Evolutionary conservation across 2,329 filamentous ascomycete genomes (phyloP).

Genomic region (Pseudogymnoascus sp.): DNA sequence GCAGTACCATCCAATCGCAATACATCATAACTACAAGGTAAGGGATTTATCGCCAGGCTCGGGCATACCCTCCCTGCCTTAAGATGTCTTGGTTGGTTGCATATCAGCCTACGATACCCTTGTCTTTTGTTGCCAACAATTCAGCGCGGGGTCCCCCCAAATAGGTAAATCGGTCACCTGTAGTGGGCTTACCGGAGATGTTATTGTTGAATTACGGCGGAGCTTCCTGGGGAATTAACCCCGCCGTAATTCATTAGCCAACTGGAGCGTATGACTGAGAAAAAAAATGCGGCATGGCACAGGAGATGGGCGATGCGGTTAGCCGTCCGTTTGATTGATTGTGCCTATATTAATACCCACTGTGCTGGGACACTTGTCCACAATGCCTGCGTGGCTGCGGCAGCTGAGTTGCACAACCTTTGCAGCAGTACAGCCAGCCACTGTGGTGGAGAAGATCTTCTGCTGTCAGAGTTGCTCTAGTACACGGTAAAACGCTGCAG

Average conservation of each 20-base stretch:
- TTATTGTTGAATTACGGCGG: slow-evolving; percentile 2
- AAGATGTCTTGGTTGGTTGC: background rate
- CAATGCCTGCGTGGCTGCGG: slow-evolving; percentile 6
- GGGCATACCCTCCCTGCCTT: background rate
- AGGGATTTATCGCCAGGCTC: background rate
- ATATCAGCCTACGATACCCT: slow-evolving; percentile 1
- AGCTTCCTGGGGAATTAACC: background rate
- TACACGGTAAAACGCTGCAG: background rate
- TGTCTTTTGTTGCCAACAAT: background rate
- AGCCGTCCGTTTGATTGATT: slow-evolving; percentile 7
- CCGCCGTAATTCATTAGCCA: background rate
- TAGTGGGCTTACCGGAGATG: background rate
- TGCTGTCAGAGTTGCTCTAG: background rate
- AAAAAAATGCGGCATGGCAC: background rate
- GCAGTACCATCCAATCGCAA: background rate
- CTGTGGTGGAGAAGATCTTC: background rate
- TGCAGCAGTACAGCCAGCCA: background rate
- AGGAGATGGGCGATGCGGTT: background rate
- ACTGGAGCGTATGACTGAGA: slow-evolving; percentile 2
- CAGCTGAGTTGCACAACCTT: background rate
- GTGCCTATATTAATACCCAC: background rate
- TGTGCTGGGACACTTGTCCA: background rate
- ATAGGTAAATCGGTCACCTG: background rate
- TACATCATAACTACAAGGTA: background rate
- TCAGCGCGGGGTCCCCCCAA: background rate